Base-by-base conservation (phyloP, 2,329 filamentous ascomycete species). In the Ceratocystis variospora region DNA sequence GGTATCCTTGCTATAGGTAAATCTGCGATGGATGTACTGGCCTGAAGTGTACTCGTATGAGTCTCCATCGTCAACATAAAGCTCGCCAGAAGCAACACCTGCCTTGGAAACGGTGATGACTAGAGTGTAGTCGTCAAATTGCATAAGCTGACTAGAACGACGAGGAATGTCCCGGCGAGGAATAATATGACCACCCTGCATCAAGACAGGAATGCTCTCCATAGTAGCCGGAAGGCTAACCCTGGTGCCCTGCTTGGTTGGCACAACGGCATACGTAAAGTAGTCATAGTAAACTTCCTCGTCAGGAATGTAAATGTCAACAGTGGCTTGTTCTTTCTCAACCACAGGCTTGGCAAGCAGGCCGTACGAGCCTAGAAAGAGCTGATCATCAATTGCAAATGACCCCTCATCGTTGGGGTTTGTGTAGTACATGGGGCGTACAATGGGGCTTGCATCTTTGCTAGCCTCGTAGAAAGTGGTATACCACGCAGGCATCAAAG, bases 61-160 rank as follows among this genome's bases (percentile, higher is more conserved):
- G 76, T 97, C 92, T 61, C 94, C 94, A 70, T 99, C 94, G 73
- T 99, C 94, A 37, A 90, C 80, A 73, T 99, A 99, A 6, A 99
- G 78, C 62, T 88, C 87, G 33, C 94, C 94, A 61, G 87, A 83
- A 64, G 87, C 86, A 41, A 95, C 79, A 0, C 74, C 70, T n/a
- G 64, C n/a, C 33, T 68, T 68, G 19, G 67, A 64, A 10, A 68
- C 61, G 0, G 84, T 83, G 1, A 97, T 80, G 1, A 99, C 86
- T 1, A 99, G 83, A 0, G 94, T 99, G 78, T 96, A 96, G 50
- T 95, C 92, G 74, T 99, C 94, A 75, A 86, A 96, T 72, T 85
- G 88, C 94, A 97, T 97, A 59, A 96, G 80, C 22, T 88, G 86
- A 67, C 85, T 89, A 67, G 90, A 96, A 68, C 93, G 86, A 66